Evolutionary conservation across 257 asterid species (phyloP).

Genomic region (Linderniella brevidens): DNA sequence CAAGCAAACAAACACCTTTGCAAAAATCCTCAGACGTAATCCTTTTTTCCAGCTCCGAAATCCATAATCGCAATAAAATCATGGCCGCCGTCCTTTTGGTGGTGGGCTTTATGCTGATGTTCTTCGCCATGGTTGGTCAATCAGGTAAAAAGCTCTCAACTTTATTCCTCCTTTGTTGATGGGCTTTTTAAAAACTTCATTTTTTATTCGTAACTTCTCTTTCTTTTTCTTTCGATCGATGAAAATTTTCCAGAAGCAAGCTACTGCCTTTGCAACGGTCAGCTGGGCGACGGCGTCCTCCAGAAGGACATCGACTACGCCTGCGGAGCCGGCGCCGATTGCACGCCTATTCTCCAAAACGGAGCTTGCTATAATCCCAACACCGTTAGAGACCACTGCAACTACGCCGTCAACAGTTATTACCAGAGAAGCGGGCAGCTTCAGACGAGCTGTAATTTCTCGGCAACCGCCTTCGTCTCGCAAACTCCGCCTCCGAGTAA

Average conservation of each 20-base stretch:
- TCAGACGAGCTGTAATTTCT: constrained; percentile 52
- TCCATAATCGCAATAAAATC: constrained; percentile 4
- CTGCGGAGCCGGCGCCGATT: constrained; percentile 77
- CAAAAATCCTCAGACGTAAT: no score
- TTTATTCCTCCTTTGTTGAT: background rate
- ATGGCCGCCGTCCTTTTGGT: constrained; percentile 40
- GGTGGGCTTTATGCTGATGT: constrained; percentile 26
- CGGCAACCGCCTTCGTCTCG: constrained; percentile 31
- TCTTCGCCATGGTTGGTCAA: constrained; percentile 18
- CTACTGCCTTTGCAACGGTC: constrained; percentile 52
- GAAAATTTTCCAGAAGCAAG: constrained; percentile 29
- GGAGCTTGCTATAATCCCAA: constrained; percentile 69
- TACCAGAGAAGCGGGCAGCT: constrained; percentile 39
- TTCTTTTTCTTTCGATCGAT: background rate
- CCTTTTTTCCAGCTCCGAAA: no score
- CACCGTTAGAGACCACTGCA: constrained; percentile 70
- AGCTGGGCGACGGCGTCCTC: constrained; percentile 17
- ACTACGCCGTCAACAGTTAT: constrained; percentile 76
- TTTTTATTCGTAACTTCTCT: background rate
- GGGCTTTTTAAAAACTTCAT: background rate
- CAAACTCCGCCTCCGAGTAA: constrained; percentile 31
- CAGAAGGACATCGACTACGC: constrained; percentile 80
- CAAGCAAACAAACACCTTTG: no score
- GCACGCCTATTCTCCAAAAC: constrained; percentile 36
- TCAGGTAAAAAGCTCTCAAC: constrained; percentile 18